Conservation (phyloP, 257 asterid genomes). For the Solanum chmielewskii region DNA sequence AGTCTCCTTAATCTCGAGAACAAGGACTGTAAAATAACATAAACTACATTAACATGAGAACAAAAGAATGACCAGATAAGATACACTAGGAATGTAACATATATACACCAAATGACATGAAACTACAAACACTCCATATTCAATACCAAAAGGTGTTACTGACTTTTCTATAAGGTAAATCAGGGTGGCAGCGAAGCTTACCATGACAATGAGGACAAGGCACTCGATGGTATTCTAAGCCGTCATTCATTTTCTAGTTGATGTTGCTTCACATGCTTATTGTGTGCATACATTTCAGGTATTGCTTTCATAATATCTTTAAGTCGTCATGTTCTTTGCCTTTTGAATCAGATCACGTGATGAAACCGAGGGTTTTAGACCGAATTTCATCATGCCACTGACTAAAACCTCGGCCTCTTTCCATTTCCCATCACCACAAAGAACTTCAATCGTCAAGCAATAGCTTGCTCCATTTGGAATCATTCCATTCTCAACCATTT, state of each 20-base stretch:
- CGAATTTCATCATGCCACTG: constrained; percentile 41
- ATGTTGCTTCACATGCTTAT: background rate
- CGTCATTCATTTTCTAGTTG: background rate
- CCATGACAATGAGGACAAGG: background rate
- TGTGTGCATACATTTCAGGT: background rate
- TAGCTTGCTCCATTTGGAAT: constrained; percentile 57
- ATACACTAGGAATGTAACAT: background rate
- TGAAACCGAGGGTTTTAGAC: constrained; percentile 28
- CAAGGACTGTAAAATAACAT: background rate
- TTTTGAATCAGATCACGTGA: constrained; percentile 12
- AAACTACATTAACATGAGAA: background rate
- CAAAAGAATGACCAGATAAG: background rate
- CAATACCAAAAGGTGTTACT: background rate
- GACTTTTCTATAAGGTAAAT: background rate
- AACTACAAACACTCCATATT: background rate
- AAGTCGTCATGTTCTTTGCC: background rate
- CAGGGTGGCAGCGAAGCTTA: background rate
- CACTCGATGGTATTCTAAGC: background rate
- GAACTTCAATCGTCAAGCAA: constrained; percentile 46
- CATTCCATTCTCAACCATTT: constrained; percentile 54
- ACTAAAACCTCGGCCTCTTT: constrained; percentile 36
- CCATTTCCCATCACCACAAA: constrained; percentile 39
- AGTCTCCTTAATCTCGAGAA: background rate
- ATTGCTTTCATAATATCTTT: background rate
- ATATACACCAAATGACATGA: background rate